These are phyloP conservation scores for Ulota crispa DNA, from an alignment of 225 moss, liverwort and hornwort species.

Conservation along the genomic window DNA sequence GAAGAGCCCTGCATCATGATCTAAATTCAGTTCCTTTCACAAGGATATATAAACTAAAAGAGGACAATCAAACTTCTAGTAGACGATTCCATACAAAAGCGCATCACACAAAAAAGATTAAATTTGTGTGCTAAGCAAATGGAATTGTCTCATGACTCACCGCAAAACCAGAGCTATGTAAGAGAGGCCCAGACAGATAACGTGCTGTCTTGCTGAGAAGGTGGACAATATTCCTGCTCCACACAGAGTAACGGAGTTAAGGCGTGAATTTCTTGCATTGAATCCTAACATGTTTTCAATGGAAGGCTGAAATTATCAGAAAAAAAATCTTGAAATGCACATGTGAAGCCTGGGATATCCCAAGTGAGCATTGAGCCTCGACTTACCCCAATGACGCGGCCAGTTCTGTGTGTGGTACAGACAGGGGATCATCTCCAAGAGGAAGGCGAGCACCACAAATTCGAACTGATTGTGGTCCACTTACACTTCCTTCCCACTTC, in stretches of 20 bases:
- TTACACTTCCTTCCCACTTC: slow-evolving; percentile 61
- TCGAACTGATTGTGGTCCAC: slow-evolving; percentile 64
- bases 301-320: neutral
- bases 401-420: slow-evolving; percentile 74
- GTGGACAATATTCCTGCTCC: slow-evolving; percentile 85
- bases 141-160: slow-evolving; percentile 48
- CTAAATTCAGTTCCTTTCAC: slow-evolving; percentile 15
- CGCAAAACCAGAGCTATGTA: slow-evolving; percentile 96
- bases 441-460: slow-evolving; percentile 77
- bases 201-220: slow-evolving; percentile 82
- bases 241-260: neutral
- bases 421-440: slow-evolving; percentile 72
- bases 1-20: slow-evolving; percentile 74
- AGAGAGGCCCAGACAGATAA: slow-evolving; percentile 82
- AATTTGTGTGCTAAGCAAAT: neutral
- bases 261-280: neutral
- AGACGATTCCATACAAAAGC: neutral
- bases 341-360: neutral
- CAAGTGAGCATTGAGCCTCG: neutral
- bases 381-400: slow-evolving; percentile 92
- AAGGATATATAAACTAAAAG: neutral
- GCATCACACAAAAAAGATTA: neutral
- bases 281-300: slow-evolving; percentile 9
- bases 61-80: neutral
- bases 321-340: neutral